Evolutionary conservation across 495 filamentous ascomycete species (phyloP), one percentile per base, ranked within the genome.

Genomic region (Terfezia claveryi): DNA sequence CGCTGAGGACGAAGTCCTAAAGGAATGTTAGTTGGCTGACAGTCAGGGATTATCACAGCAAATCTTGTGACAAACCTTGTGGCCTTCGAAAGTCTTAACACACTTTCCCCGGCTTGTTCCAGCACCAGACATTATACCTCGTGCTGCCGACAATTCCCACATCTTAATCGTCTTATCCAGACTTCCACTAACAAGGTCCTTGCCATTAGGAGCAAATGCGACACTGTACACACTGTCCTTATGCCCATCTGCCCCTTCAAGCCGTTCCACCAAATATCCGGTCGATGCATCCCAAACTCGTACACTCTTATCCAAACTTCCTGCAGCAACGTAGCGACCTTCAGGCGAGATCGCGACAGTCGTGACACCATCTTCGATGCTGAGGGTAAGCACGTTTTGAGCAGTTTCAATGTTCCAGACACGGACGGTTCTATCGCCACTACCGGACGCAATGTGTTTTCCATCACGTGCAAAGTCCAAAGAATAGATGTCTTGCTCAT

Each of bases 81-180:
- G 86, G 56, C 86, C 86, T 65, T 93, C 86, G 63, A 92, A 92
- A 2, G 86, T 93, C 66, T 83, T 83, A 56, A 86, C 74, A 67
- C 87, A 89, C 63, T 85, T 77, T 54, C 86, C 84, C 51, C 81
- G 79, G 73, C 83, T 85, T 41, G 77, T 71, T 50, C 75, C 75
- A 49, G 73, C 73, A 62, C 76, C 76, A 44, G 75, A 71, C 54
- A 79, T 72, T 57, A 74, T 68, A 51, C 77, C 78, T 56, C 83
- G 75, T 51, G 83, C 77, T 36, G 81, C 76, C 32, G 74, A 76
- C 44, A 93, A 73, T 68, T 93, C 86, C 86, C 86, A 93, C 75
- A 91, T 83, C 74, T 93, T 93, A 72, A 93, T 93, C 3, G 86
- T 91, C 74, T 88, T 89, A 67, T 93, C 86, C 59, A 93, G 71